Percentiles rank a stretch among this genome's conserved stretches.
Conservation (phyloP, 768 basidiomycete species). For the Pleurotus djamor region DNA sequence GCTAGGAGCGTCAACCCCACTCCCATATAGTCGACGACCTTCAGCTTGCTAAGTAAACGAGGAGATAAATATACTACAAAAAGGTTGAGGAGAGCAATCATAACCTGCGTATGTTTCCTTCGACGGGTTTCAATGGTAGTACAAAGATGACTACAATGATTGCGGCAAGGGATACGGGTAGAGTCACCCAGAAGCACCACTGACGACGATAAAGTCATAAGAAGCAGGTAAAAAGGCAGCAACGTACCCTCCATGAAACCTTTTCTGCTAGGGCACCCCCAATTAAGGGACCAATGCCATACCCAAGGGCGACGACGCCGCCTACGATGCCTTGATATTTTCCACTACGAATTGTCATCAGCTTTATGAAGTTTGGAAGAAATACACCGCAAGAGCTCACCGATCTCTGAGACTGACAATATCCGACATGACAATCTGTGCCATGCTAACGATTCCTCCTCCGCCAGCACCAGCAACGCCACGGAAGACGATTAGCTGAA, state of each 20-base stretch:
- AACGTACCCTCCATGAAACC: constrained; percentile 57
- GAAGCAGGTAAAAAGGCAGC: neutral
- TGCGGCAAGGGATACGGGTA: constrained; percentile 55
- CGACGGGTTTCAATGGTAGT: constrained; percentile 68
- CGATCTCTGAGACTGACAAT: constrained; percentile 68
- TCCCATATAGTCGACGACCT: constrained; percentile 65
- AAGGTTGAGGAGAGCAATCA: neutral
- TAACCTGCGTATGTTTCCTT: constrained; percentile 54
- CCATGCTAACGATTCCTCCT: constrained; percentile 67
- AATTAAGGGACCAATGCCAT: constrained; percentile 64
- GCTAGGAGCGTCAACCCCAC: constrained; percentile 54
- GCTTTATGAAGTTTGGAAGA: neutral
- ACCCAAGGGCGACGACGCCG: constrained; percentile 53
- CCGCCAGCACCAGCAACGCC: constrained; percentile 71
- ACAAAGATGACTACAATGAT: constrained; percentile 57
- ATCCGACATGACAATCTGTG: constrained; percentile 72
- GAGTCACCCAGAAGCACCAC: constrained; percentile 79
- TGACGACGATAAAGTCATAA: constrained; percentile 13
- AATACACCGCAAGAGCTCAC: constrained; percentile 23
- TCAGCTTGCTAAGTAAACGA: constrained; percentile 48
- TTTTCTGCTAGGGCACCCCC: constrained; percentile 66
- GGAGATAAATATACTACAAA: neutral
- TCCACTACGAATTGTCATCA: constrained; percentile 36
- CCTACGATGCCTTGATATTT: constrained; percentile 80
- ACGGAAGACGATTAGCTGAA: constrained; percentile 67